A percentile compares a stretch with the other conserved stretches of the same genome.
phyloP scores from a whole-genome alignment of 2,329 filamentous ascomycete genomes.

The Metarhizium album region DNA sequence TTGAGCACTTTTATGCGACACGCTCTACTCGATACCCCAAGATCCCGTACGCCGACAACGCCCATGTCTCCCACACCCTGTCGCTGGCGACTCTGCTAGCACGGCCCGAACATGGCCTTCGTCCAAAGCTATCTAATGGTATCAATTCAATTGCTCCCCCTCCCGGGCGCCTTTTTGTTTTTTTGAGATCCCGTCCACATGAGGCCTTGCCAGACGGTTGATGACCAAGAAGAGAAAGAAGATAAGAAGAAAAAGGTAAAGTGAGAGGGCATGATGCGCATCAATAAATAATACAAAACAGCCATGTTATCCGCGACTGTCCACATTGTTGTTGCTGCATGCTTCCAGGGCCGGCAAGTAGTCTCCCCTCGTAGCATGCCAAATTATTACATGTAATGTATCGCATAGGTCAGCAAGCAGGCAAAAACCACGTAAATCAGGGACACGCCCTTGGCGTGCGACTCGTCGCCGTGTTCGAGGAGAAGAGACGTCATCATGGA shows the following conservation, averaged over 20 bases:
- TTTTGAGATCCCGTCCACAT: neutral
- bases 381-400: neutral
- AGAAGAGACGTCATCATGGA: neutral
- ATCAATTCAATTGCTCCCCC: constrained; percentile 1
- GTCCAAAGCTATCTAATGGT: constrained; percentile 1
- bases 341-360: neutral
- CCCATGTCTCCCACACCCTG: neutral
- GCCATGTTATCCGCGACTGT: neutral
- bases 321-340: neutral
- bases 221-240: neutral
- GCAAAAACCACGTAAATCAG: neutral
- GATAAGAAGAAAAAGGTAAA: neutral
- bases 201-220: neutral
- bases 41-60: constrained; percentile 2
- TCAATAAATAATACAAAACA: neutral
- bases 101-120: neutral
- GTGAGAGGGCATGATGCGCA: neutral
- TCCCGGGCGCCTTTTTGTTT: neutral
- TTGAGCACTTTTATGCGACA: neutral
- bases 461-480: neutral
- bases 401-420: neutral
- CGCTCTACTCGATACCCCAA: neutral
- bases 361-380: neutral
- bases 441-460: neutral
- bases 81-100: neutral